Evolutionary conservation across 495 filamentous ascomycete species (phyloP).

Genomic region (Neurospora sp.): DNA sequence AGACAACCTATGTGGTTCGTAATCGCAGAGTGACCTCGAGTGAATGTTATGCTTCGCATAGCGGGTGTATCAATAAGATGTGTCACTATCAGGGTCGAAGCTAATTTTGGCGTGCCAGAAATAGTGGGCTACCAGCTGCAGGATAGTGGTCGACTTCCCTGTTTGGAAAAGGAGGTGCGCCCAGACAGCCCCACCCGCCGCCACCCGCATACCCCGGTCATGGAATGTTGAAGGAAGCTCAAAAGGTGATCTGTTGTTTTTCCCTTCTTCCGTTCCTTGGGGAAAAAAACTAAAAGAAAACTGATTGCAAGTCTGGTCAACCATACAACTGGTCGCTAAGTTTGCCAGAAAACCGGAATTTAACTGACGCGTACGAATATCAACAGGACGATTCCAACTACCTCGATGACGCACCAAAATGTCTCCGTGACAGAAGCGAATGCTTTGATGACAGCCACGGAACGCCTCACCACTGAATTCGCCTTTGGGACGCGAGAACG

Average conservation of each 20-base stretch:
- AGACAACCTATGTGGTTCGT: accelerated
- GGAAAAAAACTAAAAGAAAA: not conserved
- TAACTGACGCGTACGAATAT: not conserved
- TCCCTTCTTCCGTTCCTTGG: not conserved
- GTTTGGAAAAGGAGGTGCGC: not conserved
- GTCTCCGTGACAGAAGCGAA: not conserved
- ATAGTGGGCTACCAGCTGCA: not conserved
- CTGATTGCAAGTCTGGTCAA: not conserved
- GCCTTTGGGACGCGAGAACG: too few species aligned
- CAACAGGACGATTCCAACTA: not conserved
- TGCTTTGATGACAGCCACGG: too few species aligned
- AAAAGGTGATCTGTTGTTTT: not conserved
- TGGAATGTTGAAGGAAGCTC: not conserved
- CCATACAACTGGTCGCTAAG: not conserved
- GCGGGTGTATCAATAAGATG: not conserved
- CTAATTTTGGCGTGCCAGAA: too few species aligned
- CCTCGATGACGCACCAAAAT: not conserved
- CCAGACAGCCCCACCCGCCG: not conserved
- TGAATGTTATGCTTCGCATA: not conserved
- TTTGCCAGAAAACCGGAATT: not conserved
- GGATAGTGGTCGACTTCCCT: not conserved
- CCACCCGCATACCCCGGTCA: not conserved
- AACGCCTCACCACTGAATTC: too few species aligned
- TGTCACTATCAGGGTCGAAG: not conserved
- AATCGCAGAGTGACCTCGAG: not conserved